Evolutionary conservation across 257 asterid species (phyloP).

Genomic region (Solanum pennellii): DNA sequence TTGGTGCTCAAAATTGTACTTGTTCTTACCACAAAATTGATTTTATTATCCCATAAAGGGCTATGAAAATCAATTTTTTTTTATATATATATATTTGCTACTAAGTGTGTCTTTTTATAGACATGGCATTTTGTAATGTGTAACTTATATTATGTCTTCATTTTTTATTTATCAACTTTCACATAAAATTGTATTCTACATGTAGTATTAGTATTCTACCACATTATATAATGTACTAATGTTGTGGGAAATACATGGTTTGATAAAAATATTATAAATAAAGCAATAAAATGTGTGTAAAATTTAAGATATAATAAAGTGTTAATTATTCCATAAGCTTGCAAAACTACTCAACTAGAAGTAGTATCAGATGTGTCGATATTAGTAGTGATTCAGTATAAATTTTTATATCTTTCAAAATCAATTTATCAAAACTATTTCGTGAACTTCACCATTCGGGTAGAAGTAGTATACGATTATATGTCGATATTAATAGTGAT

Average conservation of each 20-base stretch:
- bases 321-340: neutral
- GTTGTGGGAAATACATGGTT: neutral
- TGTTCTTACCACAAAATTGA: neutral
- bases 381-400: no score
- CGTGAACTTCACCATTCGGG: neutral
- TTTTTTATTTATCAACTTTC: neutral
- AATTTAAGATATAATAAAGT: neutral
- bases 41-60: neutral
- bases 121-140: neutral
- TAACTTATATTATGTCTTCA: neutral
- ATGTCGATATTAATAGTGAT: neutral
- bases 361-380: neutral
- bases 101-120: neutral
- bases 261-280: neutral
- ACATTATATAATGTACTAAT: neutral
- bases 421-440: no score
- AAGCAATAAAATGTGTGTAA: neutral
- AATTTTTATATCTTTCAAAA: no score
- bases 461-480: neutral
- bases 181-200: neutral
- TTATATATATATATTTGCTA: neutral
- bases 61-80: neutral
- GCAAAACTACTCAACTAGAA: neutral
- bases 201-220: neutral
- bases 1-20: neutral